Percentiles rank a stretch among this genome's conserved stretches.
phyloP scores from a whole-genome alignment of 306 rosid species.

The Medicago ruthenica region DNA sequence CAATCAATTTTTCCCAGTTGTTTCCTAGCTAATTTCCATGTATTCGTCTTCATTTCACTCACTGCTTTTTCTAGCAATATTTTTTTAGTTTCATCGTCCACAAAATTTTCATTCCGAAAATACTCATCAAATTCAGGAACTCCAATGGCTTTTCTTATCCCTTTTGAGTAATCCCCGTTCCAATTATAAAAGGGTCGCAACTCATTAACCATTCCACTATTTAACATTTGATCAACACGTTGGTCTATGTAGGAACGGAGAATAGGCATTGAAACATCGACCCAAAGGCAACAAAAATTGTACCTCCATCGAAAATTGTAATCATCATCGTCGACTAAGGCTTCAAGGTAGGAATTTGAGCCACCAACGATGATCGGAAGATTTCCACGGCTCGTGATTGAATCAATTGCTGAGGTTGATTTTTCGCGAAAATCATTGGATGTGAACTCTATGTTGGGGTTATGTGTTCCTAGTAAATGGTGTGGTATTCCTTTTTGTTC shows the following conservation, averaged over 20 bases:
- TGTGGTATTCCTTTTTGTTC: slow-evolving; percentile 76
- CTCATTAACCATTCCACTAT: slow-evolving; percentile 70
- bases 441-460: slow-evolving; percentile 65
- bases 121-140: slow-evolving; percentile 78
- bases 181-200: slow-evolving; percentile 56
- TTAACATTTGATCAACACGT: slow-evolving; percentile 75
- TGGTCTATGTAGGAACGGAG: slow-evolving; percentile 56
- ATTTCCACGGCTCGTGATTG: slow-evolving; percentile 42
- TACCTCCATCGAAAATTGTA: slow-evolving; percentile 56
- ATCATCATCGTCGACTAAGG: slow-evolving; percentile 63
- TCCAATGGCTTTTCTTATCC: slow-evolving; percentile 81
- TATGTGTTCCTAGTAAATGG: slow-evolving; percentile 70
- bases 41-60: slow-evolving; percentile 60
- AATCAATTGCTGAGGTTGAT: slow-evolving; percentile 51
- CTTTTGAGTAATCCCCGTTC: slow-evolving; percentile 55
- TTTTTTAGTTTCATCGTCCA: slow-evolving; percentile 38
- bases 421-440: slow-evolving; percentile 55
- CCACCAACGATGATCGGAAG: slow-evolving; percentile 93
- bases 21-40: slow-evolving; percentile 60
- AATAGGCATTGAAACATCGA: slow-evolving; percentile 61
- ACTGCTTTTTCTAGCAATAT: slow-evolving; percentile 54
- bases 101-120: slow-evolving; percentile 50
- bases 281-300: slow-evolving; percentile 78
- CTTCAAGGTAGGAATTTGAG: slow-evolving; percentile 79
- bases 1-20: slow-evolving; percentile 67